These are phyloP conservation scores for Talaromyces liani DNA, from an alignment of 495 filamentous ascomycete genomes.

Conservation along the genomic window DNA sequence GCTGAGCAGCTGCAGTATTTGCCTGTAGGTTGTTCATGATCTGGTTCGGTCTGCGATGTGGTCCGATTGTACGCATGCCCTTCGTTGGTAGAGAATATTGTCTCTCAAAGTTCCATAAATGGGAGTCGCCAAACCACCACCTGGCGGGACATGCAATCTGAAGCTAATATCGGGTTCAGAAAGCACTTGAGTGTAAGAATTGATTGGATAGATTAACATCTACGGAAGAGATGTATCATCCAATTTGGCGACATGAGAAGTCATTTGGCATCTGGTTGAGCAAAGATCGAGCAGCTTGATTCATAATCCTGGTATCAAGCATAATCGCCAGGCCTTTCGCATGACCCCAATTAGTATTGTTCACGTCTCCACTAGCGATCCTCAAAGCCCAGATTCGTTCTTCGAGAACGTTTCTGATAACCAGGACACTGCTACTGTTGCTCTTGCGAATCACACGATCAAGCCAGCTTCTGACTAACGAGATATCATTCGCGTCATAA, in stretches of 20 bases:
- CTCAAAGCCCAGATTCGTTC: not conserved
- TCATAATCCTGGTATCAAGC: slow-evolving; percentile 2
- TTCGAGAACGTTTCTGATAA: slow-evolving; percentile 2
- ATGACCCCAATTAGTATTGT: not conserved
- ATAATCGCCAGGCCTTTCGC: not conserved
- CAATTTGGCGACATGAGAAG: not conserved
- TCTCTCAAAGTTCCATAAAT: not conserved
- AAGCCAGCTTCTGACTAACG: not conserved
- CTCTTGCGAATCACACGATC: slow-evolving; percentile 1
- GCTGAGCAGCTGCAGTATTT: not conserved
- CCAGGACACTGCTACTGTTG: not conserved
- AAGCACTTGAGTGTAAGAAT: not conserved
- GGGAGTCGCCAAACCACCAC: too few species aligned
- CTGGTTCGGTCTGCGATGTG: not conserved
- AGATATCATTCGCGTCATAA: not conserved
- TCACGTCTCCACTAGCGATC: too few species aligned
- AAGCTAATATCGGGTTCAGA: not conserved
- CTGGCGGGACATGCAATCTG: not conserved
- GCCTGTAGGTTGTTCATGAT: not conserved
- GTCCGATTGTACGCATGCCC: not conserved
- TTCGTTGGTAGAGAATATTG: not conserved
- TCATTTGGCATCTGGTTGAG: not conserved
- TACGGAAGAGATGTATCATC: not conserved
- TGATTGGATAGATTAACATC: not conserved
- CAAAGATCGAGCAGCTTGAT: not conserved